phyloP scores from a whole-genome alignment of 768 basidiomycete genomes.

The Suillus occidentalis region DNA sequence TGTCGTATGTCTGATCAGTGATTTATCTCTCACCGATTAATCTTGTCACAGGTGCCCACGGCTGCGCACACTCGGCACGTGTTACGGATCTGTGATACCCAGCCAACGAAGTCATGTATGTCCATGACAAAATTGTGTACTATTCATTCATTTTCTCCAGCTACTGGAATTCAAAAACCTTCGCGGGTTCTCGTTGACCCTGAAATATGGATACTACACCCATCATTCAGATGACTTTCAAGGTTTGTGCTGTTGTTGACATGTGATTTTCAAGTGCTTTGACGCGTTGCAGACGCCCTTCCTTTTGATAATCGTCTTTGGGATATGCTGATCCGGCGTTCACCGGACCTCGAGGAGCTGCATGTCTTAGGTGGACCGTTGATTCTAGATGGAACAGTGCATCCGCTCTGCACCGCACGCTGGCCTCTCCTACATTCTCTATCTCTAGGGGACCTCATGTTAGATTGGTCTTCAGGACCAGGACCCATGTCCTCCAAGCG shows the following conservation, averaged over 20 bases:
- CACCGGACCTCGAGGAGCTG: conserved; percentile 67
- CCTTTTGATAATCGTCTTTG: conserved; percentile 42
- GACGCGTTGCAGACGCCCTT: conserved; percentile 20
- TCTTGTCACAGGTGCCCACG: conserved; percentile 55
- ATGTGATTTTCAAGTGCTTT: neutral
- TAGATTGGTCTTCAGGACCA: conserved; percentile 46
- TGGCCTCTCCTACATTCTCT: conserved; percentile 69
- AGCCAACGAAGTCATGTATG: conserved; percentile 61
- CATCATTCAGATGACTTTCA: conserved; percentile 56
- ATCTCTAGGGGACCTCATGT: conserved; percentile 62
- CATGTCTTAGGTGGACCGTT: conserved; percentile 39
- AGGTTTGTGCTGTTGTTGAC: conserved; percentile 38
- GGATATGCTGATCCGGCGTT: conserved; percentile 68
- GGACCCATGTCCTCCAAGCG: conserved; percentile 45
- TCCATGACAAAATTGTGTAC: conserved; percentile 12
- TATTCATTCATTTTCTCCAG: conserved; percentile 34
- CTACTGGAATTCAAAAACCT: conserved; percentile 69
- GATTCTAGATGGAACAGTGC: conserved; percentile 45
- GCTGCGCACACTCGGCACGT: conserved; percentile 59
- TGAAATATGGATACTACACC: conserved; percentile 64
- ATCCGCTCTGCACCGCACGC: conserved; percentile 54
- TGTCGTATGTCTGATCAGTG: conserved; percentile 46
- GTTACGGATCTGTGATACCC: conserved; percentile 62
- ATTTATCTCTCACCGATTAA: conserved; percentile 1
- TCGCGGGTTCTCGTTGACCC: conserved; percentile 56